Conservation (phyloP, 176 grass and related monocot species). For the Zoysia pacifica region DNA sequence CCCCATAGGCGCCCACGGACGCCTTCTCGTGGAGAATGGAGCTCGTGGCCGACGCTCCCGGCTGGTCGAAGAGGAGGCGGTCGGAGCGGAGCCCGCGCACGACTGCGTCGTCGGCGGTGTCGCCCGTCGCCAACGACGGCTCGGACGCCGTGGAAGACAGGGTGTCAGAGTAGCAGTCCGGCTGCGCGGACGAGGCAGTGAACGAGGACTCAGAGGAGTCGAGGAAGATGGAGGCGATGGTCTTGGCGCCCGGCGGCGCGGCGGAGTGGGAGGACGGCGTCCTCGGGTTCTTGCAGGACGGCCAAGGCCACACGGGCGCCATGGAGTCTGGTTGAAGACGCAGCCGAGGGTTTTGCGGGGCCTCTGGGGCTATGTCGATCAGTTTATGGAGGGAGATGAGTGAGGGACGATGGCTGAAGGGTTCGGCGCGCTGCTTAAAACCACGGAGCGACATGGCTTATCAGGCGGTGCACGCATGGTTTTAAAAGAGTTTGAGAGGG, state of each 20-base stretch:
- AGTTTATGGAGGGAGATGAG: not conserved
- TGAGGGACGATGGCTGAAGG: not conserved
- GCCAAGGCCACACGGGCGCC: constrained; percentile 49
- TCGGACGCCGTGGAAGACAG: constrained; percentile 52
- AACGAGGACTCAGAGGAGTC: constrained; percentile 65
- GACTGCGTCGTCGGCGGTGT: constrained; percentile 37
- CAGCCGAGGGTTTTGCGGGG: too few relatives aligned
- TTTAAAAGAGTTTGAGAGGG: constrained; percentile 29
- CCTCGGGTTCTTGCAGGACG: constrained; percentile 55
- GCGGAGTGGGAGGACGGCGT: constrained; percentile 35
- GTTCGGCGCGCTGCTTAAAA: constrained; percentile 37
- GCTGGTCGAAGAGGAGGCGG: constrained; percentile 71
- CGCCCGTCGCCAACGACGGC: constrained; percentile 34
- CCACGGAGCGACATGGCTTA: constrained; percentile 2
- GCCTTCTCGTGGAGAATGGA: constrained; percentile 58
- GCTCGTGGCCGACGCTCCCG: constrained; percentile 47
- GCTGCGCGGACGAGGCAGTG: constrained; percentile 53
- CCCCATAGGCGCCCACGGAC: not conserved
- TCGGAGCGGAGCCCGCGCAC: constrained; percentile 56
- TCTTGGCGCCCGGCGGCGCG: constrained; percentile 5
- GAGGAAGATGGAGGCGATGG: constrained; percentile 56
- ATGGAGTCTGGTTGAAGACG: not conserved
- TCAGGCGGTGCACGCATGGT: constrained; percentile 32
- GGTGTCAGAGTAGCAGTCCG: constrained; percentile 50
- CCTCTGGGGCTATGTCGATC: not conserved